Evolutionary conservation across 805 yeast species (phyloP), one percentile per base, ranked within the genome.

Genomic region (Sungouiella thailandica): DNA sequence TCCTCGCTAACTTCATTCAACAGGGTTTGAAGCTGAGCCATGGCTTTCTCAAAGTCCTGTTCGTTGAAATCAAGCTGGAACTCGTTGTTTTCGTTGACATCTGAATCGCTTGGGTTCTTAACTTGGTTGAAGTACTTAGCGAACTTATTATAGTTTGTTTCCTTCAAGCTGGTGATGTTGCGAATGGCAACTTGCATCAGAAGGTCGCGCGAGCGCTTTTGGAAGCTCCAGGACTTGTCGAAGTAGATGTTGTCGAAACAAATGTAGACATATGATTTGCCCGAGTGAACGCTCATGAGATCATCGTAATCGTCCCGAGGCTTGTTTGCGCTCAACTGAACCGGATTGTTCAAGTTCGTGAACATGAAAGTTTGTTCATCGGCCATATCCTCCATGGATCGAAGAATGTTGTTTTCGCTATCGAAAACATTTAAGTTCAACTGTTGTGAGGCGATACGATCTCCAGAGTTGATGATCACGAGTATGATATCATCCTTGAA

Each of bases 191-290:
- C 68, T 11, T 34, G 43, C 23, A 66, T 29, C 35, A 58, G 58
- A 10, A 66, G 49, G 25, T 66, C 69, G 23, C 55, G 48, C 4
- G 47, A 18, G 16, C 39, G 39, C 5, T 68, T 65, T 12, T 49
- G 46, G 41, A 62, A 66, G 13, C 68, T 58, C 70, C 70, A 66
- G 7, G 68, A 61, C 39, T 60, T 58, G 43, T 66, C 72, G 27
- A 43, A 47, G 47, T 58, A 66, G 19, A 65, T 32, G 41, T 66
- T 66, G 46, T 66, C 71, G 47, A 66, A 66, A 41, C 72, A 66
- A 12, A 66, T 49, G 41, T 62, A 52, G 13, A 66, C 53, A 24
- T 50, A 44, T 7, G 60, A 57, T 32, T 50, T 52, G 4, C 57
- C 62, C 17, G 46, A 37, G 29, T 46, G 40, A 15, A 47, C 40